These are phyloP conservation scores for Asterochloris sp. DNA, from an alignment of 139 green algal genomes.

Conservation along the genomic window DNA sequence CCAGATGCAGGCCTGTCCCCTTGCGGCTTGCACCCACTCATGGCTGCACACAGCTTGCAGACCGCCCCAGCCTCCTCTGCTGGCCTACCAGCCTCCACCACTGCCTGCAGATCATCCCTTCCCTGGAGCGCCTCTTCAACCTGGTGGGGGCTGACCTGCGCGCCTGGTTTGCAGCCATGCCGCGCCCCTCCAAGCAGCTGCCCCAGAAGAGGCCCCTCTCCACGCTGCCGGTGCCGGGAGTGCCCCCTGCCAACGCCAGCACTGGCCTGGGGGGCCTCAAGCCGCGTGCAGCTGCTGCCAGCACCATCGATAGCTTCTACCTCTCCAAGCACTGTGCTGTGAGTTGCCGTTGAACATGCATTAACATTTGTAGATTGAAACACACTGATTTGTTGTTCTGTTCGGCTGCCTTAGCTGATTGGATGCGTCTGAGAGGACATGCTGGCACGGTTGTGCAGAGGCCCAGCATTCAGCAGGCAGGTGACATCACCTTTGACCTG, in stretches of 20 bases:
- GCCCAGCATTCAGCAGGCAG: background rate
- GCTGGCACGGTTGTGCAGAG: background rate
- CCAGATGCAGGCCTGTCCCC: too few relatives aligned
- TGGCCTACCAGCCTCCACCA: too few relatives aligned
- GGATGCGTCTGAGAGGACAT: too few relatives aligned
- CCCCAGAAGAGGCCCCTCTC: constrained; percentile 78
- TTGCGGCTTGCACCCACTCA: too few relatives aligned
- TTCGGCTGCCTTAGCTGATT: too few relatives aligned
- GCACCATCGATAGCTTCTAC: constrained; percentile 91
- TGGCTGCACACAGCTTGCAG: too few relatives aligned
- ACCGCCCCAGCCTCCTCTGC: too few relatives aligned
- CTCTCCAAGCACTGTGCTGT: constrained; percentile 39
- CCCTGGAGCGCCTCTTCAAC: constrained; percentile 72
- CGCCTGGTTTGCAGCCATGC: constrained; percentile 84
- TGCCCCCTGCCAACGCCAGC: background rate
- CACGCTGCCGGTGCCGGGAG: constrained; percentile 25
- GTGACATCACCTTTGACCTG: too few relatives aligned
- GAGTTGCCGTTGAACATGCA: background rate
- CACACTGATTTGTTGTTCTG: too few relatives aligned
- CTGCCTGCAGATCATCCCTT: constrained; percentile 75
- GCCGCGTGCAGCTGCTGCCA: constrained; percentile 15
- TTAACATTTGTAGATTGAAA: too few relatives aligned
- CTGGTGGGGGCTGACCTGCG: constrained; percentile 84
- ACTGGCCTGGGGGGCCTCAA: background rate
- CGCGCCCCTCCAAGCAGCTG: constrained; percentile 57